Base-by-base conservation (phyloP, 805 yeast genomes). In the Candida sakaeoensis region DNA sequence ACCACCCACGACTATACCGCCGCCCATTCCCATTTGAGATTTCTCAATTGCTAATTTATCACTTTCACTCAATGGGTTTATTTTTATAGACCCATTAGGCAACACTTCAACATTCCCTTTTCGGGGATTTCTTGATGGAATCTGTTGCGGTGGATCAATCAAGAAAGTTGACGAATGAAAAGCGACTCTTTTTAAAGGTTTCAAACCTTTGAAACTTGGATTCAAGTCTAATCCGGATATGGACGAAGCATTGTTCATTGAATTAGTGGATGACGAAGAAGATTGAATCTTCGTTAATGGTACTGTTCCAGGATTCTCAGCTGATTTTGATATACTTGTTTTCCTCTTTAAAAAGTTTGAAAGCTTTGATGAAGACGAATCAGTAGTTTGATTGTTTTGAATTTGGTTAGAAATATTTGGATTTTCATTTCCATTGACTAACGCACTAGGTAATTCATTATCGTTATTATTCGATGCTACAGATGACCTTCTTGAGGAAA, bases 61-160 rank as follows among this genome's bases (percentile, higher is more conserved):
- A 26, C 75, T 79, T 24, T 76, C 74, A 1, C 79, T 63, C 25
- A 79, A 58, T 22, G 81, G 78, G 44, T 76, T 75, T 14, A 80
- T 65, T 6, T 72, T 67, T 12, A 79, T 68, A 0, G 68, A 59
- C 0, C 85, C 86, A 49, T 70, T 72, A n/a, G 73, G 61, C 37
- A 72, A 52, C 1, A 79, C 66, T 48, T 79, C 74, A 41, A 68
- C 89, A 53, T 87, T 83, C 6, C 97, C 96, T 50, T 74, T 72
- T 48, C 82, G 71, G 5, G 97, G 96, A 44, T 72, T 74, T 53
- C 95, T 67, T 1, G 95, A 84, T 2, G 97, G 97, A 45, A 90
- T 85, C 56, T 89, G 96, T 54, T 90, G 97, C 1, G 96, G 95
- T 1, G 70, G 70, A 40, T 68, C 72, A 14, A 68, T 65, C 28